phyloP scores from a whole-genome alignment of 2,329 filamentous ascomycete genomes.

The Trichoderma afroharzianum region DNA sequence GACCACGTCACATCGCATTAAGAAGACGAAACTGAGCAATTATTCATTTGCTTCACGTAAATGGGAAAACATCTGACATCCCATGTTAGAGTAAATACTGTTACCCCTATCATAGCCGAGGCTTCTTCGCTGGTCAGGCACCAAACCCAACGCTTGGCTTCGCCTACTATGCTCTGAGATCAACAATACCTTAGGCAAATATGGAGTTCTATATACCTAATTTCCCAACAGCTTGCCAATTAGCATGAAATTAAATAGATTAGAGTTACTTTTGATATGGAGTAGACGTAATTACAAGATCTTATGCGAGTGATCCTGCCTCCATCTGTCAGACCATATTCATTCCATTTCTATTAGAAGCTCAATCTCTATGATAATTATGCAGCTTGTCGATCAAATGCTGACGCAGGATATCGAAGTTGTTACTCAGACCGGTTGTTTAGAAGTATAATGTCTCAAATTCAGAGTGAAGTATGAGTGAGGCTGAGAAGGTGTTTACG shows the following conservation, averaged over 20 bases:
- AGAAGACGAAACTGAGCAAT: neutral
- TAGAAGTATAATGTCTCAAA: neutral
- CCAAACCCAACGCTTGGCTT: neutral
- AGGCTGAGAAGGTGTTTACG: neutral
- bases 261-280: neutral
- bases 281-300: neutral
- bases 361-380: neutral
- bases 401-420: neutral
- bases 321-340: neutral
- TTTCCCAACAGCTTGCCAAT: neutral
- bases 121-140: neutral
- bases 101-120: neutral
- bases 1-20: neutral
- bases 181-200: neutral
- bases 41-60: neutral
- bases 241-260: neutral
- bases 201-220: neutral
- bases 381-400: neutral
- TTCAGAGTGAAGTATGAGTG: neutral
- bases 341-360: neutral
- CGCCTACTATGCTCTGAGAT: neutral
- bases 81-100: too few species aligned
- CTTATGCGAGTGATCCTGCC: neutral
- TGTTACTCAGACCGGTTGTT: neutral
- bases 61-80: too few species aligned